Conservation (phyloP, 2,329 filamentous ascomycete genomes). For the Falciphora oryzae region DNA sequence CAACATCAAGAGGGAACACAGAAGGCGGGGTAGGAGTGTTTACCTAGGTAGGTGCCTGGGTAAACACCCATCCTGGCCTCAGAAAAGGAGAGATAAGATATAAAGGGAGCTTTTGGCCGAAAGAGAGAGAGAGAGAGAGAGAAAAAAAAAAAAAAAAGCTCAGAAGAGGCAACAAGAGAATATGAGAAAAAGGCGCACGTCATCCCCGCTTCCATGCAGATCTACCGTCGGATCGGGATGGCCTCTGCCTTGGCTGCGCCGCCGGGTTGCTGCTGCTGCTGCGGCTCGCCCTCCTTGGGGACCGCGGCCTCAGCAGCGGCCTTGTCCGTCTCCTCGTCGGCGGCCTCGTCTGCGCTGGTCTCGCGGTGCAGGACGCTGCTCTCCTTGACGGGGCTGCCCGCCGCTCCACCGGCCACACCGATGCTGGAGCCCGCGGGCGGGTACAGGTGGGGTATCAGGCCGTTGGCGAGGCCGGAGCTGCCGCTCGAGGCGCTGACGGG, state of each 20-base stretch:
- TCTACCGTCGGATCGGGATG: slow-evolving; percentile 60
- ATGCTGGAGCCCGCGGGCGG: slow-evolving; percentile 23
- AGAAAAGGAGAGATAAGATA: not conserved
- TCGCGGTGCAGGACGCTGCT: slow-evolving; percentile 79
- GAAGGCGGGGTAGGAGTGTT: slow-evolving; percentile 1
- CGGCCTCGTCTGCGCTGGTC: slow-evolving; percentile 59
- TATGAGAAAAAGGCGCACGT: not conserved
- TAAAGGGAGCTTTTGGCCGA: not conserved
- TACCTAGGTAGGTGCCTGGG: not conserved
- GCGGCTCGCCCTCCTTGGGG: slow-evolving; percentile 5
- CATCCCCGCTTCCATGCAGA: not conserved
- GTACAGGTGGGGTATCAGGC: slow-evolving; percentile 13
- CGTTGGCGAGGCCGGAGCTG: slow-evolving; percentile 24
- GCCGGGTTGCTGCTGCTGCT: slow-evolving; percentile 9
- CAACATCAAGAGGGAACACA: not conserved
- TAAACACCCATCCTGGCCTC: not conserved
- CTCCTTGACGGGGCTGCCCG: slow-evolving; percentile 83
- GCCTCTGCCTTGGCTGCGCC: slow-evolving; percentile 31
- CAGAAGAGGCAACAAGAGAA: not conserved
- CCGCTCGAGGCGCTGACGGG: slow-evolving; percentile 44
- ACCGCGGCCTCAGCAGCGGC: slow-evolving; percentile 25
- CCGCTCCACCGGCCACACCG: slow-evolving; percentile 36
- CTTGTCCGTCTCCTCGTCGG: slow-evolving; percentile 16
- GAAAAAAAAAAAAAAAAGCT: slow-evolving; percentile 9
- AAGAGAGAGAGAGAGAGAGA: no score